Conservation (phyloP, 305 asterid species). For the Fraxinus angustifolia region DNA sequence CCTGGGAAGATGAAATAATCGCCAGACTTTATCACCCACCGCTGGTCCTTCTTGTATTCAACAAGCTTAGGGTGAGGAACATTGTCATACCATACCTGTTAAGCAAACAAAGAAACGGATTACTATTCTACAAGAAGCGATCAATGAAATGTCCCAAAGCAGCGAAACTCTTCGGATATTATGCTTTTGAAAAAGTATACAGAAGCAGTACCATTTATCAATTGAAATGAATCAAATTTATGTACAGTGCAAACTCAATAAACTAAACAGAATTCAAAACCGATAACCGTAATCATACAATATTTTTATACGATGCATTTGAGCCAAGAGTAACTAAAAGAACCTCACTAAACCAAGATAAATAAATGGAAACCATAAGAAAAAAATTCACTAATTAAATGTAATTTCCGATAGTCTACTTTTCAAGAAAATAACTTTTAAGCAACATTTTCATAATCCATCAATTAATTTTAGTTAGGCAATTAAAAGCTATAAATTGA, state of each 20-base stretch:
- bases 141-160: conserved; percentile 3
- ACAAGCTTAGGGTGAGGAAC: conserved; percentile 96
- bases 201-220: background rate
- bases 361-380: background rate
- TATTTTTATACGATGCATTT: background rate
- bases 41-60: conserved; percentile 87
- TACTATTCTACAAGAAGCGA: conserved; percentile 3
- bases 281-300: background rate
- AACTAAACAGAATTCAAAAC: background rate
- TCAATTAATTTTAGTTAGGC: background rate
- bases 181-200: background rate
- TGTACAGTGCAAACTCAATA: background rate
- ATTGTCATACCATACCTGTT: conserved; percentile 83
- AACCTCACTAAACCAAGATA: background rate
- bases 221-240: background rate
- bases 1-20: conserved; percentile 86
- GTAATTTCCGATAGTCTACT: background rate
- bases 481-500: background rate
- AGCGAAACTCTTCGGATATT: background rate
- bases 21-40: conserved; percentile 70
- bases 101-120: conserved; percentile 1
- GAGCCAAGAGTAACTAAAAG: background rate
- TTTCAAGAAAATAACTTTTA: background rate
- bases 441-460: background rate
- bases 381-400: background rate